Base-by-base conservation (phyloP, 306 rosid species). In the Vigna reflexopilosa region DNA sequence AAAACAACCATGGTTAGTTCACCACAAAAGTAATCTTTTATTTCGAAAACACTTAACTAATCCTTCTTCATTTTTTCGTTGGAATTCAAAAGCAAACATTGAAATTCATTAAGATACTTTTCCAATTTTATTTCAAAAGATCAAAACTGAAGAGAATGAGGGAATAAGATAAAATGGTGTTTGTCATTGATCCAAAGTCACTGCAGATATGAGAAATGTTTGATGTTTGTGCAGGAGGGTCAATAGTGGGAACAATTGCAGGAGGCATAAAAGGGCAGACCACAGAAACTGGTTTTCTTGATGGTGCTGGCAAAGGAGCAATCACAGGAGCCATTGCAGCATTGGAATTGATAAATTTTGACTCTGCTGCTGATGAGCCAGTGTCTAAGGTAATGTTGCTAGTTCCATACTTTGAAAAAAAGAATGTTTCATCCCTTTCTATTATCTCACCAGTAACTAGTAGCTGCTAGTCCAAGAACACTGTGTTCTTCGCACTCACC, bases 231-330 rank as follows among this genome's bases (percentile, higher is more conserved):
- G 42, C 77, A 86, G 89, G 86, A 72, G 89, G 89, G 42, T 86
- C 78, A 52, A 72, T 86, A 67, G 57, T 86, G 66, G 89, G 89
- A 78, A 59, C 85, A 36, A 47, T 82, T 32, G 75, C 68, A 34
- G 89, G 89, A 80, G 89, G 75, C 13, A 82, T 86, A 57, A 79
- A 67, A 57, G 86, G 86, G 0, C 89, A 86, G 0, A 82, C 83
- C 3, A 66, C 85, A 67, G 84, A 86, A 80, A 38, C 44, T 50
- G 89, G 89, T 32, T 72, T 86, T 67, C 81, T 83, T 82, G 89
- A 86, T 79, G 89, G 89, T 4, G 89, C 89, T 51, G 67, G 85
- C 6, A 86, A 80, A 68, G 89, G 89, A 86, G 89, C 89, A 17
- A 65, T 86, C 6, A 57, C 76, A 44, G 89, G 89, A 30, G 86